Evolutionary conservation across 176 grass and related monocot genomes (phyloP).

Genomic region (Triticum urartu): DNA sequence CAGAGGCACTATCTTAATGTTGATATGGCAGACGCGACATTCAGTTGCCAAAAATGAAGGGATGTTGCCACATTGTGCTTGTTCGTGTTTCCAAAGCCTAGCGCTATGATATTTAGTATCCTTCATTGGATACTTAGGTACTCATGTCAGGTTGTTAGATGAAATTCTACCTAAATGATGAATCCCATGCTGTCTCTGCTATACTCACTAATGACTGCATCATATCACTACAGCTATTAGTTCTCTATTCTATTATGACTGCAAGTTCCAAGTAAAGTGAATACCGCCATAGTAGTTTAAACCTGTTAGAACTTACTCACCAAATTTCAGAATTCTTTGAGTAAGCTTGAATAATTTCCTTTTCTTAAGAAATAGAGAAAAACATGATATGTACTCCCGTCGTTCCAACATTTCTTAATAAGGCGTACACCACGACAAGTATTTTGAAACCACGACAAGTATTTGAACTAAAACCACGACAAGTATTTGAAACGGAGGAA

Average conservation of each 20-base stretch:
- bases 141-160: not conserved
- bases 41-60: not conserved
- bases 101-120: not conserved
- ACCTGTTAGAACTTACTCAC: not conserved
- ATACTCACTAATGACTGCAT: not conserved
- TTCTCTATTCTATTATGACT: not conserved
- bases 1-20: not conserved
- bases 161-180: slow-evolving; percentile 7
- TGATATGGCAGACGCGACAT: not conserved
- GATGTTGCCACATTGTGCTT: not conserved
- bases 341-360: not conserved
- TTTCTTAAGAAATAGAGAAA: not conserved
- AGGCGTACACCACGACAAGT: no score
- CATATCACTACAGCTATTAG: not conserved
- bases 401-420: no score
- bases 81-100: not conserved
- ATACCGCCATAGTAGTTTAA: not conserved
- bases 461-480: no score
- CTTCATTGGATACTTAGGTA: not conserved
- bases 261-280: not conserved
- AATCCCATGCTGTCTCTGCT: not conserved
- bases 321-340: not conserved
- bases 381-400: not conserved
- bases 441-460: no score
- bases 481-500: no score